Evolutionary conservation across 768 basidiomycete species (phyloP).

Genomic region (Suillus americanus): DNA sequence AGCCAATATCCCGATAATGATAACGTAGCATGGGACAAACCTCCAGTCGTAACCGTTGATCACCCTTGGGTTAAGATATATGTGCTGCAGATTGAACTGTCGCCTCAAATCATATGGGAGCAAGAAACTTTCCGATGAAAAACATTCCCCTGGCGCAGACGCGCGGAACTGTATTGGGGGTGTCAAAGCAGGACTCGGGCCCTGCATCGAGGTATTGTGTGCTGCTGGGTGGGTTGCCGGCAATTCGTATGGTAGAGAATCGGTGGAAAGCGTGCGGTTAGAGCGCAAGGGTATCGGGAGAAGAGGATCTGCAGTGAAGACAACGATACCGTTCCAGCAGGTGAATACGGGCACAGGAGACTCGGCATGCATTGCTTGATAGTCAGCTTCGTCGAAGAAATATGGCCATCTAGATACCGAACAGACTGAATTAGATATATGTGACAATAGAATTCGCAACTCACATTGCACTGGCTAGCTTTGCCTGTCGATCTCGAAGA

Average conservation of each 20-base stretch:
- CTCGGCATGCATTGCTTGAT: constrained; percentile 35
- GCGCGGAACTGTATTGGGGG: constrained; percentile 34
- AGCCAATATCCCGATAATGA: background rate
- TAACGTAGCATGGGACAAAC: constrained; percentile 12
- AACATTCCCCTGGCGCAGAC: constrained; percentile 30
- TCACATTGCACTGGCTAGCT: constrained; percentile 17
- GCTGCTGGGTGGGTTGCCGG: constrained; percentile 31
- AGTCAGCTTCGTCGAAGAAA: constrained; percentile 38
- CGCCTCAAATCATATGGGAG: constrained; percentile 46
- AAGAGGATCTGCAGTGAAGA: constrained; percentile 40
- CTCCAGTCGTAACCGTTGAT: constrained; percentile 40
- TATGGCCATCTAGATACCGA: constrained; percentile 36
- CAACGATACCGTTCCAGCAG: constrained; percentile 48
- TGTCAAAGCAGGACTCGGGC: constrained; percentile 28
- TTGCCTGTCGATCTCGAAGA: constrained; percentile 34
- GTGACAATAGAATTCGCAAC: background rate
- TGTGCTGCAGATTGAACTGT: constrained; percentile 35
- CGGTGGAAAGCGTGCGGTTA: constrained; percentile 34
- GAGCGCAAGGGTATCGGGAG: constrained; percentile 39
- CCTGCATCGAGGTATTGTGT: constrained; percentile 16
- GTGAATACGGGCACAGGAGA: constrained; percentile 44
- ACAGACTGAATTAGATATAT: background rate
- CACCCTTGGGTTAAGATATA: constrained; percentile 40
- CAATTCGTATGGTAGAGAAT: constrained; percentile 27
- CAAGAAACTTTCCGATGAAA: constrained; percentile 40